Base-by-base conservation (phyloP, 73 alveolate genomes). In the Symbiodinium natans region DNA sequence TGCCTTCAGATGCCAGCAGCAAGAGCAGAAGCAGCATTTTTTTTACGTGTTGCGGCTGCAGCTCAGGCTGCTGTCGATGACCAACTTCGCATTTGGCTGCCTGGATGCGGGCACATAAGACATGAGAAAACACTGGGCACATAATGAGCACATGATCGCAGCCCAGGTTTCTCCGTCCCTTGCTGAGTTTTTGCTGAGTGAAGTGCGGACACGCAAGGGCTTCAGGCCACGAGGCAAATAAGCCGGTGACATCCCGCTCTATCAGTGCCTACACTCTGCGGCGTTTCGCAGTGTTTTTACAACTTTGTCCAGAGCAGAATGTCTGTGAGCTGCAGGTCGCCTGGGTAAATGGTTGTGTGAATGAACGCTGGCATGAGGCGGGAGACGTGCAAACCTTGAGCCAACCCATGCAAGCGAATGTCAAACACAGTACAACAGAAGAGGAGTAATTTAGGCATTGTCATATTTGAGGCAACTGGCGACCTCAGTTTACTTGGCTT, bases 331-430 rank as follows among this genome's bases (percentile, higher is more conserved):
- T 34, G 25, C 87, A 88, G 95, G 95, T 82, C 1, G 95, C 95
- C 7, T 88, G 95, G 95, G 39, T 88, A 38, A 88, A 88, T n/a
- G 74, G 95, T 43, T 54, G n/a, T 15, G 95, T 88, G 74, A 88
- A 88, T 29, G 63, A 43, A 33, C 95, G 74, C 46, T 36, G 73
- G 82, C 86, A 56, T n/a, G 39, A 59, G 74, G 73, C 77, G 71
- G 71, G 25, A 29, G 25, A 38, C 33, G 46, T 8, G 9, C 10
- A 15, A 27, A 2, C 83, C 10, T 13, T 29, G 17, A 27, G 36
- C 10, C 15, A 71, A 27, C 39, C 21, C 41, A 29, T 23, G 10
- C 39, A 33, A 15, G 39, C 10, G 83, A 15, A 29, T 17, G n/a
- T n/a, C n/a, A n/a, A n/a, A n/a, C n/a, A n/a, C n/a, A n/a, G n/a